A percentile compares a stretch with the other conserved stretches of the same genome.
phyloP scores from a whole-genome alignment of 345 rosid species.

The Toxicodendron radicans region DNA sequence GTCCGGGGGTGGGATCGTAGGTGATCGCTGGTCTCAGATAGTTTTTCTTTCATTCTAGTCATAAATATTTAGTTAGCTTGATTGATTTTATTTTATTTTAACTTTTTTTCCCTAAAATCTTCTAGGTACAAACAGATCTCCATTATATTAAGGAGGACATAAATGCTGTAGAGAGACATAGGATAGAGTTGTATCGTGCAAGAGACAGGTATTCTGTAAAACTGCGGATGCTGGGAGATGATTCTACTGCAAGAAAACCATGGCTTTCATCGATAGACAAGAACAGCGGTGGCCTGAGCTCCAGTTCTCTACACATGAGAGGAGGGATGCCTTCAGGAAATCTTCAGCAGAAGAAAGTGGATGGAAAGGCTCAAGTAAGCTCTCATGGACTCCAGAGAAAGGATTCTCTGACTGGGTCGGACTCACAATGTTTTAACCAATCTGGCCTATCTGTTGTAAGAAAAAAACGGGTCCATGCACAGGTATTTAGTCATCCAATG shows the following conservation, averaged over 20 bases:
- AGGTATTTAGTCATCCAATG: conserved; percentile 51
- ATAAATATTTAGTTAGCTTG: background rate
- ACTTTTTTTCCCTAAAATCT: conserved; percentile 11
- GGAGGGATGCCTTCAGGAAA: conserved; percentile 61
- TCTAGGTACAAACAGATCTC: conserved; percentile 80
- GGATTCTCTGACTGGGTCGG: conserved; percentile 65
- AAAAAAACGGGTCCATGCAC: conserved; percentile 87
- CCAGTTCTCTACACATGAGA: conserved; percentile 53
- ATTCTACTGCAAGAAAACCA: conserved; percentile 53
- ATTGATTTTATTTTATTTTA: background rate
- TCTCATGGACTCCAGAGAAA: conserved; percentile 71
- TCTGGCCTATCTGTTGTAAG: conserved; percentile 68
- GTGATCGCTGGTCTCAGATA: background rate
- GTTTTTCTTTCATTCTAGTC: conserved; percentile 1
- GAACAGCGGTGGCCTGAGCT: conserved; percentile 47
- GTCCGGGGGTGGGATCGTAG: background rate
- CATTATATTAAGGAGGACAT: conserved; percentile 88
- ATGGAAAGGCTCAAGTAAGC: conserved; percentile 66
- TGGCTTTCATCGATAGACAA: conserved; percentile 63
- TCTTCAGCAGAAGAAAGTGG: conserved; percentile 60
- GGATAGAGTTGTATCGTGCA: conserved; percentile 77
- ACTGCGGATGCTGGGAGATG: conserved; percentile 88
- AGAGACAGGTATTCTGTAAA: conserved; percentile 78
- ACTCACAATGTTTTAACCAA: conserved; percentile 69
- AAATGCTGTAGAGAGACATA: conserved; percentile 84